These are phyloP conservation scores for Trichoderma sp. DNA, from an alignment of 2,329 filamentous ascomycete genomes.

Conservation along the genomic window DNA sequence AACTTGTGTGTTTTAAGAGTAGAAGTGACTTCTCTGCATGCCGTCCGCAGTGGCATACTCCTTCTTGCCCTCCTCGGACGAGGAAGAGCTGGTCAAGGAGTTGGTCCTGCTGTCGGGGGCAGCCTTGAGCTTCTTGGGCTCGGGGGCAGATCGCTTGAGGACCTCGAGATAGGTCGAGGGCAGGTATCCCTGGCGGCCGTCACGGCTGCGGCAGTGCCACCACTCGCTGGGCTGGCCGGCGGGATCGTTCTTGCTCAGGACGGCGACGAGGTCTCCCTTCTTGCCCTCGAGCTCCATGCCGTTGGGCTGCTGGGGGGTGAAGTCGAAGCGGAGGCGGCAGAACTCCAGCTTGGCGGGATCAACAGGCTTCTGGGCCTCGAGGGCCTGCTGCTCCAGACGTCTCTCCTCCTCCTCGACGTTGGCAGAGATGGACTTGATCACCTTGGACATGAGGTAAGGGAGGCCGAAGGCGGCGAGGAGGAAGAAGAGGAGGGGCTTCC, in stretches of 20 bases:
- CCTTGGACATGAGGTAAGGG: conserved; percentile 94
- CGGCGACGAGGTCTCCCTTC: conserved; percentile 93
- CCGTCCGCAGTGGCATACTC: conserved; percentile 52
- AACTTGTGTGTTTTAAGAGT: conserved; percentile 42
- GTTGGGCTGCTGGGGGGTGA: conserved; percentile 68
- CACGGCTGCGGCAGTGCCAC: conserved; percentile 91
- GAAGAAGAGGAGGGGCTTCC: conserved; percentile 96
- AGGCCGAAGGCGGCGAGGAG: conserved; percentile 89
- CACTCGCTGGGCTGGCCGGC: conserved; percentile 90
- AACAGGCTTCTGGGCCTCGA: conserved; percentile 54
- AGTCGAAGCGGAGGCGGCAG: conserved; percentile 92
- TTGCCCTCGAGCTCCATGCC: conserved; percentile 84
- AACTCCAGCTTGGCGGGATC: conserved; percentile 94
- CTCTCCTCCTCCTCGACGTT: conserved; percentile 80
- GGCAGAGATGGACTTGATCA: conserved; percentile 80
- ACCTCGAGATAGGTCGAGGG: conserved; percentile 88
- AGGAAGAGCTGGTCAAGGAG: conserved; percentile 47
- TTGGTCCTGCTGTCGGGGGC: conserved; percentile 48
- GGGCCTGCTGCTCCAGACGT: conserved; percentile 49
- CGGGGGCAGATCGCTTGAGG: conserved; percentile 51
- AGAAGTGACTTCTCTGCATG: conserved; percentile 59
- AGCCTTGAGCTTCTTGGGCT: conserved; percentile 51
- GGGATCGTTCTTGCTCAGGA: conserved; percentile 88
- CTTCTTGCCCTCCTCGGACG: conserved; percentile 44
- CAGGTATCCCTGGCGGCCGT: conserved; percentile 87